Evolutionary conservation across 2,329 filamentous ascomycete genomes (phyloP).

Genomic region (Cladosporium sp.): DNA sequence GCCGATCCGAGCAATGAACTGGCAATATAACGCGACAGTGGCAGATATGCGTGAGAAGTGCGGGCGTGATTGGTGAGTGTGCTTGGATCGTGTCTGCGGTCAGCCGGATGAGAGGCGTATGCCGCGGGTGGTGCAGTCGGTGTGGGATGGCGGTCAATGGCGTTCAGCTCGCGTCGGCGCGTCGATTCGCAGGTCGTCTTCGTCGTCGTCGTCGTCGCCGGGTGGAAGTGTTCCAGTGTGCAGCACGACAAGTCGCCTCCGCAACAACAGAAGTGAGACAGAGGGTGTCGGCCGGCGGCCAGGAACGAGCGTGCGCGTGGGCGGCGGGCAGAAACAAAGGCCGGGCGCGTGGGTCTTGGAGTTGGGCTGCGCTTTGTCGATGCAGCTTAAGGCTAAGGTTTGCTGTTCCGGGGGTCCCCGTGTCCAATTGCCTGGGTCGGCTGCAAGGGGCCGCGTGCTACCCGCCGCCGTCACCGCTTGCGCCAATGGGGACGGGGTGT

Average conservation of each 20-base stretch:
- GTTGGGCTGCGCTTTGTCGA: too few relatives aligned
- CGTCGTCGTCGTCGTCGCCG: neutral
- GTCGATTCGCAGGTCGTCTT: neutral
- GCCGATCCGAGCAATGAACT: neutral
- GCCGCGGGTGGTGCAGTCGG: neutral
- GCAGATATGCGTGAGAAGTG: neutral
- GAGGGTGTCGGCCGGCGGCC: too few relatives aligned
- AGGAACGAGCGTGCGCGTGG: too few relatives aligned
- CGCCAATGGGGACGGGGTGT: neutral
- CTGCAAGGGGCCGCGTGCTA: constrained; percentile 2
- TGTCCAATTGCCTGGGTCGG: constrained; percentile 5
- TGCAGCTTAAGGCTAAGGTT: too few relatives aligned
- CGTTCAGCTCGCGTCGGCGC: neutral
- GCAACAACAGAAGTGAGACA: constrained; percentile 4
- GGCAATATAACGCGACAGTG: neutral
- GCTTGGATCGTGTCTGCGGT: neutral
- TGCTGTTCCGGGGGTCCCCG: neutral
- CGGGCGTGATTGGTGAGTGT: neutral
- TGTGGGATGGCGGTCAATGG: neutral
- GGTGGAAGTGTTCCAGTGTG: neutral
- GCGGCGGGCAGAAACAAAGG: neutral
- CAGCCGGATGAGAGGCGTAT: neutral
- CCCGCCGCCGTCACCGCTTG: constrained; percentile 1
- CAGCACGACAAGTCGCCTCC: neutral
- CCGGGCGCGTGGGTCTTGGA: neutral